These are phyloP conservation scores for Aspergillus luchuensis DNA, from an alignment of 2,329 filamentous ascomycete genomes.

Conservation along the genomic window DNA sequence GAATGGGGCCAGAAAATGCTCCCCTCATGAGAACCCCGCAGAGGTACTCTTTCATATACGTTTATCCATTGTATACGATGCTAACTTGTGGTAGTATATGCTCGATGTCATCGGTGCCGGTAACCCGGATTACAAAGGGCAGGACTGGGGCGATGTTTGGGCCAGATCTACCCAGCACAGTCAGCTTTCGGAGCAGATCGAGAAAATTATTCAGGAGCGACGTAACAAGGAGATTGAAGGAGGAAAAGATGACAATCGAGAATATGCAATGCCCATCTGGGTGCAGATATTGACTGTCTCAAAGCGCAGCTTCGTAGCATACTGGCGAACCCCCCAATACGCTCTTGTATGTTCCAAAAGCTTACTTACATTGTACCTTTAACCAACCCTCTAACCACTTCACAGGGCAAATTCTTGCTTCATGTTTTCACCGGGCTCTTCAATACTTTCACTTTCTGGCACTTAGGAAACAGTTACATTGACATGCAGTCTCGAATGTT, in stretches of 20 bases:
- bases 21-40: conserved; percentile 67
- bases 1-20: conserved; percentile 64
- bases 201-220: conserved; percentile 53
- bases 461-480: conserved; percentile 58
- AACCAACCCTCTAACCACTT: background rate
- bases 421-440: conserved; percentile 66
- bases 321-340: conserved; percentile 69
- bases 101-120: conserved; percentile 70
- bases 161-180: conserved; percentile 53
- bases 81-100: conserved; percentile 67
- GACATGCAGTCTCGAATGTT: conserved; percentile 74
- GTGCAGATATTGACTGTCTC: conserved; percentile 59
- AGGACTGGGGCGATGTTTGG: conserved; percentile 68
- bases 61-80: background rate
- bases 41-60: conserved; percentile 45
- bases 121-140: conserved; percentile 60
- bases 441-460: conserved; percentile 71
- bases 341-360: conserved; percentile 34
- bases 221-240: conserved; percentile 41
- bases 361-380: background rate
- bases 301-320: conserved; percentile 61
- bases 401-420: conserved; percentile 63
- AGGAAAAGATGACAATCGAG: conserved; percentile 55
- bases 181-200: conserved; percentile 53
- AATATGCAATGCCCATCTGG: conserved; percentile 64